Conservation (phyloP, 202 grass and related monocot genomes). For the Zizania palustris region DNA sequence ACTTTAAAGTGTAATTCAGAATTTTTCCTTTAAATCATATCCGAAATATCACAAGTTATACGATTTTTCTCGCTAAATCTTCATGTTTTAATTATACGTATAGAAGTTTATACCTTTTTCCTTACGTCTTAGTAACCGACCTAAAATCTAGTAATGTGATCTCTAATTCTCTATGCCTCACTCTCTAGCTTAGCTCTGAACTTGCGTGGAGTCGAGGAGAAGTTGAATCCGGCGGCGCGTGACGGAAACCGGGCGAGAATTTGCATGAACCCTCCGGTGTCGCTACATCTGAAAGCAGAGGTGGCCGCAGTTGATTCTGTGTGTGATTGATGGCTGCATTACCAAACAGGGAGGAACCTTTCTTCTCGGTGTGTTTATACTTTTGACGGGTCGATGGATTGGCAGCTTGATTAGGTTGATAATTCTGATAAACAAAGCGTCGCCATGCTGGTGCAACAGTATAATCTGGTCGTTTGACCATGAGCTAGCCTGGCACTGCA, state of each 20-base stretch:
- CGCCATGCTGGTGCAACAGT: background rate
- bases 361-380: slow-evolving; percentile 6
- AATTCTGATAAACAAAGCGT: slow-evolving; percentile 10
- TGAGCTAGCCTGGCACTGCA: slow-evolving; percentile 28
- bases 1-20: no score
- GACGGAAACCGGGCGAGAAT: background rate
- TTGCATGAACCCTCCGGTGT: slow-evolving; percentile 46
- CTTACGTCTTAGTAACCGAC: no score
- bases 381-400: background rate
- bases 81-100: no score
- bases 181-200: background rate
- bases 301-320: slow-evolving; percentile 53
- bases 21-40: no score
- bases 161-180: no score
- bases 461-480: slow-evolving; percentile 41
- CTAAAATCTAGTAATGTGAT: no score
- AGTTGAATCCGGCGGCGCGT: slow-evolving; percentile 39
- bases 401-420: background rate
- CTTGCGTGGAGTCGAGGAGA: background rate
- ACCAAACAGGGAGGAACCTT: slow-evolving; percentile 38
- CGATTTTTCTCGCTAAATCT: no score
- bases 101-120: no score
- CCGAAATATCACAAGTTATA: no score
- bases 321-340: background rate
- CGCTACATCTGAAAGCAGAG: slow-evolving; percentile 23